A percentile compares a stretch with the other conserved stretches of the same genome.
These are phyloP conservation scores for Neonectria coccinea DNA, from an alignment of 2,329 filamentous ascomycete species.

Conservation along the genomic window DNA sequence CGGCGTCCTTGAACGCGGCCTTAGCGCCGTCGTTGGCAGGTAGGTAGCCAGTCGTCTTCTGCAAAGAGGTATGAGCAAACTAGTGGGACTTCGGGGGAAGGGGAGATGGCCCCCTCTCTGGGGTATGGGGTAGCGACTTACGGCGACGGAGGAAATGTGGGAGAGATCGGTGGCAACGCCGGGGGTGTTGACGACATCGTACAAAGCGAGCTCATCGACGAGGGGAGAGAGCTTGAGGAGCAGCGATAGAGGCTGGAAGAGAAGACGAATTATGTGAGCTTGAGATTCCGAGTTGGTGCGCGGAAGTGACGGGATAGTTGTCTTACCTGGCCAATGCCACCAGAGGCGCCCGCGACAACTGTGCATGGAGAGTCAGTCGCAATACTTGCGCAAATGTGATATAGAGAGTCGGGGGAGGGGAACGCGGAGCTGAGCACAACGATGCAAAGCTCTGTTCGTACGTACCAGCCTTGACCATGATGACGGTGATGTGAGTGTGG, in stretches of 20 bases:
- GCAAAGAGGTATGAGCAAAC: constrained; percentile 47
- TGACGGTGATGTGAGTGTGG: constrained; percentile 43
- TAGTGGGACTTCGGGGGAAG: constrained; percentile 38
- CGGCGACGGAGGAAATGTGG: constrained; percentile 93
- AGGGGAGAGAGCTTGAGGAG: constrained; percentile 91
- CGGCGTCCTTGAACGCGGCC: constrained; percentile 88
- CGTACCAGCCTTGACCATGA: constrained; percentile 73
- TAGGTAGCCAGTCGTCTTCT: constrained; percentile 91
- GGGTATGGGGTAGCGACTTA: constrained; percentile 53
- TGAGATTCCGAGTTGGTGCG: constrained; percentile 3
- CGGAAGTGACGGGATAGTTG: constrained; percentile 18
- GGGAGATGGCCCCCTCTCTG: constrained; percentile 32
- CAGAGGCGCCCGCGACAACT: constrained; percentile 94
- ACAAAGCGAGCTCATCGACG: constrained; percentile 92
- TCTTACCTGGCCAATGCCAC: constrained; percentile 96
- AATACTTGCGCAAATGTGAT: constrained; percentile 6
- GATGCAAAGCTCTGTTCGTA: constrained; percentile 23
- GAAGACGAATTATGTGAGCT: constrained; percentile 40
- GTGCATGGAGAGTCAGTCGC: constrained; percentile 16
- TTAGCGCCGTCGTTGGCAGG: constrained; percentile 88
- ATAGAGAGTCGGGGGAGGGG: constrained; percentile 22
- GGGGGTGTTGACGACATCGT: constrained; percentile 99
- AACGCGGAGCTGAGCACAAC: constrained; percentile 42
- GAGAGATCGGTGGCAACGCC: constrained; percentile 96
- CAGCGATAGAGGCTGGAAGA: constrained; percentile 85